phyloP scores from a whole-genome alignment of 148 eudicot species.

The Nepenthes mirabilis region DNA sequence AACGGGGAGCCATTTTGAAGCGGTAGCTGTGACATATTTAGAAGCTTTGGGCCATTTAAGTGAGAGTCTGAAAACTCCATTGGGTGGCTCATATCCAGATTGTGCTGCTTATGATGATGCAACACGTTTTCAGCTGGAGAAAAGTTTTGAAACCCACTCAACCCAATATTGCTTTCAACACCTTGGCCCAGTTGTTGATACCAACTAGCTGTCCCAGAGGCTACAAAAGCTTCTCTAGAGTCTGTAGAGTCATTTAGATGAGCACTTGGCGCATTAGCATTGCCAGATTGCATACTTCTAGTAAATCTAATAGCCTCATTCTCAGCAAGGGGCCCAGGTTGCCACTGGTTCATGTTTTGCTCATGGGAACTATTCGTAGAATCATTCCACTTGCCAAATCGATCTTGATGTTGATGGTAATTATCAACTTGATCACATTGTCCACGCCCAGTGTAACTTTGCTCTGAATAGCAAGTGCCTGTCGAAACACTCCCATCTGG shows the following conservation, averaged over 20 bases:
- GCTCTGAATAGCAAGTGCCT: constrained; percentile 16
- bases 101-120: background rate
- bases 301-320: constrained; percentile 8
- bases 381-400: constrained; percentile 17
- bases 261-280: background rate
- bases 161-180: constrained; percentile 8
- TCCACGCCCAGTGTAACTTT: constrained; percentile 18
- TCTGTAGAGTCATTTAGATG: background rate
- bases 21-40: constrained; percentile 8
- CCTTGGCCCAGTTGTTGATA: background rate
- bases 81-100: background rate
- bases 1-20: constrained; percentile 23
- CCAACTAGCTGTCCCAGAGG: background rate
- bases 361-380: constrained; percentile 23
- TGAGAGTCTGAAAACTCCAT: background rate
- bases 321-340: constrained; percentile 20
- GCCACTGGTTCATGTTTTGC: constrained; percentile 20
- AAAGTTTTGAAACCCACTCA: constrained; percentile 18
- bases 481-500: constrained; percentile 24
- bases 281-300: background rate
- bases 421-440: constrained; percentile 18
- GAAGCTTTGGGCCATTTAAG: constrained; percentile 5
- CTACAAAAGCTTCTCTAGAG: background rate
- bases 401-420: constrained; percentile 18
- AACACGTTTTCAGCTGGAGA: constrained; percentile 10